Conservation (phyloP, 805 yeast genomes). For the Torulaspora gathmanii region DNA sequence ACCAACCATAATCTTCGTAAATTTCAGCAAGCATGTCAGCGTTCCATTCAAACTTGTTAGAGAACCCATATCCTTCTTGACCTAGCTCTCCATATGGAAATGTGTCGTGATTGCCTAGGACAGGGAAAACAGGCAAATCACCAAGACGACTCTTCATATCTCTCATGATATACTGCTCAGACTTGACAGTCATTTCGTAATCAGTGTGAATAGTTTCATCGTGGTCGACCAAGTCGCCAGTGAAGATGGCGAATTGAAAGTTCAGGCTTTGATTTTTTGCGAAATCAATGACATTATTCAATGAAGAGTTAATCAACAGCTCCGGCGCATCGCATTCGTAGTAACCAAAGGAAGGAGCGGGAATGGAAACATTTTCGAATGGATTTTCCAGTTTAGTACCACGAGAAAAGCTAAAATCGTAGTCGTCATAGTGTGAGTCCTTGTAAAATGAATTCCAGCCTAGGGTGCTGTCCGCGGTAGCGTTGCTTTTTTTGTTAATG, state of each 20-base stretch:
- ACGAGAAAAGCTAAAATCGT: constrained; percentile 27
- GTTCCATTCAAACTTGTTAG: constrained; percentile 44
- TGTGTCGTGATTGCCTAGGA: constrained; percentile 67
- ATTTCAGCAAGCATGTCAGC: constrained; percentile 45
- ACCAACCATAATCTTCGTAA: constrained; percentile 48
- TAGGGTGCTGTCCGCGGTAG: constrained; percentile 15
- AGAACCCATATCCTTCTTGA: constrained; percentile 44
- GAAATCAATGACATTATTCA: constrained; percentile 41
- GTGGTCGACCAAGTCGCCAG: constrained; percentile 74
- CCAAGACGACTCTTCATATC: constrained; percentile 49
- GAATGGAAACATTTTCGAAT: constrained; percentile 35
- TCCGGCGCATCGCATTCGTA: constrained; percentile 67
- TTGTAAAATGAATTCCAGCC: constrained; percentile 30
- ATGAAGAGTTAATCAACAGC: constrained; percentile 52
- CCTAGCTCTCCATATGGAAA: constrained; percentile 71
- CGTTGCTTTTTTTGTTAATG: constrained; percentile 37
- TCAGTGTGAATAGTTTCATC: constrained; percentile 48
- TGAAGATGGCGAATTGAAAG: constrained; percentile 61
- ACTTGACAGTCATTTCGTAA: constrained; percentile 44
- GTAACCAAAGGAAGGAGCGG: constrained; percentile 59
- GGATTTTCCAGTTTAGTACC: constrained; percentile 29
- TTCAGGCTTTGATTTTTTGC: constrained; percentile 34
- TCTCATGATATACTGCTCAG: constrained; percentile 49
- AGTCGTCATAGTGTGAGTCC: constrained; percentile 31
- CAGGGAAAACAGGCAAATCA: constrained; percentile 54